Conservation (phyloP, 306 rosid genomes). For the Aeschynomene evenia region DNA sequence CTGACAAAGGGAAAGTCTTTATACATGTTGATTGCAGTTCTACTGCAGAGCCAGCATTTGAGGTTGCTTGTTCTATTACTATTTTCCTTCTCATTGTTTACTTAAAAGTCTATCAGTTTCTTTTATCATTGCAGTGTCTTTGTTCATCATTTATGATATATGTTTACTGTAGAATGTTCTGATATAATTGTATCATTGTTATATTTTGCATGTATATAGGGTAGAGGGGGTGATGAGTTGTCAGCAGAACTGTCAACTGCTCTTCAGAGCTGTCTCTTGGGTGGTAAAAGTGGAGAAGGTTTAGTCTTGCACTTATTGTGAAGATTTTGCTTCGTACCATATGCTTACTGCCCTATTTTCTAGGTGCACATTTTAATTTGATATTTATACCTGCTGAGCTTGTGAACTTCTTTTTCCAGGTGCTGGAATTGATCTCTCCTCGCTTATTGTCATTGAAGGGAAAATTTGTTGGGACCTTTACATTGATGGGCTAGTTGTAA, state of each 20-base stretch:
- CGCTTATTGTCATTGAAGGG: conserved; percentile 68
- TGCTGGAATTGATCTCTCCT: conserved; percentile 81
- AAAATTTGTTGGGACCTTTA: conserved; percentile 96
- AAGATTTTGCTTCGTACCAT: neutral
- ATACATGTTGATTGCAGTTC: conserved; percentile 78
- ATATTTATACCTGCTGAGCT: neutral
- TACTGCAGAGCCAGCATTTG: conserved; percentile 71
- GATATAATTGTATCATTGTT: neutral
- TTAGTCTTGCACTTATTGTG: conserved; percentile 16
- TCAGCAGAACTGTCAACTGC: conserved; percentile 69
- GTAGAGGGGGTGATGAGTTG: conserved; percentile 88
- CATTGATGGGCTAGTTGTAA: conserved; percentile 78
- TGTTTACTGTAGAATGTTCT: neutral
- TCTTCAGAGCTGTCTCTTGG: conserved; percentile 73
- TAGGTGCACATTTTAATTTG: conserved; percentile 2
- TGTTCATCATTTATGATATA: conserved; percentile 9
- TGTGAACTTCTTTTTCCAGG: conserved; percentile 40
- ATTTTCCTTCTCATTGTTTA: conserved; percentile 5
- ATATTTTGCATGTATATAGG: conserved; percentile 44
- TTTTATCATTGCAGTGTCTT: neutral
- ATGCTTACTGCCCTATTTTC: neutral
- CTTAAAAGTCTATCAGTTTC: neutral
- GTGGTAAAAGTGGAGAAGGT: conserved; percentile 88
- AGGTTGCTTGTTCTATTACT: conserved; percentile 44
- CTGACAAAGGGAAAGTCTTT: conserved; percentile 74